Base-by-base conservation (phyloP, 2,329 filamentous ascomycete species). In the Leptographium procerum region DNA sequence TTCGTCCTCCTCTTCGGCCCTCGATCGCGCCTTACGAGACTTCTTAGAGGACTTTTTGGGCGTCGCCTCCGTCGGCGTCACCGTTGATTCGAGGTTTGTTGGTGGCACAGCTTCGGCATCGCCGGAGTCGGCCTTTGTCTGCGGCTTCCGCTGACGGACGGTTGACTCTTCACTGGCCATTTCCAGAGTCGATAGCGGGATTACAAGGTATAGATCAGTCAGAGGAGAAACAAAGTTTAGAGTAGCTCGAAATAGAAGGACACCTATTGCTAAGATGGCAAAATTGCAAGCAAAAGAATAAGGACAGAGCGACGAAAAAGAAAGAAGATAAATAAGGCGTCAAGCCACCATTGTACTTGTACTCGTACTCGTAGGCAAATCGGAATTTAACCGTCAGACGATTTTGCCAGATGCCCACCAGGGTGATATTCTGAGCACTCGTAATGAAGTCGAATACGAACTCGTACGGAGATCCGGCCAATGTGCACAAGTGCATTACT, bases 1-100 rank as follows among this genome's bases (percentile, higher is more conserved):
- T 28, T 66, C 66, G 52, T 91, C 86, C 68, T 91, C 87, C 28
- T 86, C 81, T 60, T 87, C 83, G 62, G 71, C 64, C 55, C 65
- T 66, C 36, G 70, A 22, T 31, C 54, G 52, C 34, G 14, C n/a
- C 57, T 63, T 58, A 60, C 50, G 26, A 13, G 57, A 13, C 61
- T 63, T 68, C 51, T 48, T 60, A 50, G 63, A 65, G 19, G 64
- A 54, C 43, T 64, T 68, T 57, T 67, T 66, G 28, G 64, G 62
- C 40, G 65, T 68, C 19, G 2, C 6, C 26, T 29, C 47, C 11
- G 26, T 11, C 50, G 31, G 50, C 16, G 28, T 43, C 26, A 11
- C 36, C 31, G 34, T 45, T 19, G 24, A 50, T 45, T 28, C 14
- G 8, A 36, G 22, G 2, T 34, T 28, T 26, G 34, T 47, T 7